Evolutionary conservation across 129 eudicot genomes (phyloP).

Genomic region (Saussurea involucrata): DNA sequence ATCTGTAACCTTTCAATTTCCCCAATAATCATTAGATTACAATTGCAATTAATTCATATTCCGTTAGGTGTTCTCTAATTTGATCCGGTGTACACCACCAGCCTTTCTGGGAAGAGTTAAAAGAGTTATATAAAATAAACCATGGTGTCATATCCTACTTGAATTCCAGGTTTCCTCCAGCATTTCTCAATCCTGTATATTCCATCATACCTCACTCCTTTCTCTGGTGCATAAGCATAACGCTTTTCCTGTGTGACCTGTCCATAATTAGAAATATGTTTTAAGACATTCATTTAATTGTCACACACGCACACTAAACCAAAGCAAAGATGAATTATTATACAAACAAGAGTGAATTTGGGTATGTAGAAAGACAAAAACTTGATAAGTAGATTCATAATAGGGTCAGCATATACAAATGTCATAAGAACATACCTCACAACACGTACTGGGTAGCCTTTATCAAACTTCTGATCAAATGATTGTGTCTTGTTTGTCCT

Average conservation of each 20-base stretch:
- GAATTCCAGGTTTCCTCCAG: slow-evolving; percentile 66
- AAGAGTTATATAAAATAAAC: not conserved
- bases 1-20: too few relatives aligned
- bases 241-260: slow-evolving; percentile 92
- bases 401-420: not conserved
- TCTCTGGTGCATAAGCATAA: slow-evolving; percentile 90
- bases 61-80: too few relatives aligned
- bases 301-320: not conserved
- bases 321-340: not conserved
- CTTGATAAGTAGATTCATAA: not conserved
- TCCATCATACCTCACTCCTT: slow-evolving; percentile 78
- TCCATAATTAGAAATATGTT: not conserved
- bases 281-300: not conserved
- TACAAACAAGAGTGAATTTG: not conserved
- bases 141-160: too few relatives aligned
- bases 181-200: slow-evolving; percentile 79
- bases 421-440: slow-evolving; percentile 52
- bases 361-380: not conserved
- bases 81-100: too few relatives aligned
- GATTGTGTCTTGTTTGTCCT: too few relatives aligned
- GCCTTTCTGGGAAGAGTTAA: not conserved
- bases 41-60: too few relatives aligned
- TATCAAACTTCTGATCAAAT: too few relatives aligned
- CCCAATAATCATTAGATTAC: too few relatives aligned
- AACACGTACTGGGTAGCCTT: slow-evolving; percentile 93